These are phyloP conservation scores for Rhododendron vialii DNA, from an alignment of 148 eudicot species.

Conservation along the genomic window DNA sequence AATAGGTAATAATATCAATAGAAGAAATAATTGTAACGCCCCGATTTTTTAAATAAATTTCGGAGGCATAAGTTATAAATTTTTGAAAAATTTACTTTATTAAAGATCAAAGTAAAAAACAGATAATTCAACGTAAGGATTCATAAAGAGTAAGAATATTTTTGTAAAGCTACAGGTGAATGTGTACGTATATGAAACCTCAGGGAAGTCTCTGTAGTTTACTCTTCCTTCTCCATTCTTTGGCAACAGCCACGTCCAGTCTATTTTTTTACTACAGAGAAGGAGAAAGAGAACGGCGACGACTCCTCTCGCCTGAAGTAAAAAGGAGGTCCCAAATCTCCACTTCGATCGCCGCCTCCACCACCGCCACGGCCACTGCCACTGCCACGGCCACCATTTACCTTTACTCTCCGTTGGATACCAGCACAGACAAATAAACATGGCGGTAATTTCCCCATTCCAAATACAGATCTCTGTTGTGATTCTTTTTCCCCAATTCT, in stretches of 20 bases:
- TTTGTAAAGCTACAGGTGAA: too few species aligned
- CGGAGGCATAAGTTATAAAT: too few species aligned
- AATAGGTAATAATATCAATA: too few species aligned
- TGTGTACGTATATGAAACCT: neutral
- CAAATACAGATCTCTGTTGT: neutral
- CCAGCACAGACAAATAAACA: neutral
- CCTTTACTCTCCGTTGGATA: neutral
- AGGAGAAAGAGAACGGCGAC: neutral
- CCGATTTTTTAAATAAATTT: too few species aligned
- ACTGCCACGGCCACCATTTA: neutral
- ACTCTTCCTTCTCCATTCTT: neutral
- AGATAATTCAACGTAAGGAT: too few species aligned
- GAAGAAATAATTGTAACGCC: too few species aligned
- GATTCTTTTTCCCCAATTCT: neutral
- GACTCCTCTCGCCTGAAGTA: neutral
- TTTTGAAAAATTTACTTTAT: too few species aligned
- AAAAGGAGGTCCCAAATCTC: neutral
- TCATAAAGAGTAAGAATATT: too few species aligned
- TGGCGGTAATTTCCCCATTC: slow-evolving; percentile 6
- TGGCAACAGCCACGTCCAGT: neutral
- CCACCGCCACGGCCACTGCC: neutral
- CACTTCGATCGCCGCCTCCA: neutral
- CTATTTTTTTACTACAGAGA: neutral
- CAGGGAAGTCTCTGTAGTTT: neutral
- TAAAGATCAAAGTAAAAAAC: too few species aligned